Evolutionary conservation across 1,139 yeast genomes (phyloP).

Genomic region (Taiozyma sp.): DNA sequence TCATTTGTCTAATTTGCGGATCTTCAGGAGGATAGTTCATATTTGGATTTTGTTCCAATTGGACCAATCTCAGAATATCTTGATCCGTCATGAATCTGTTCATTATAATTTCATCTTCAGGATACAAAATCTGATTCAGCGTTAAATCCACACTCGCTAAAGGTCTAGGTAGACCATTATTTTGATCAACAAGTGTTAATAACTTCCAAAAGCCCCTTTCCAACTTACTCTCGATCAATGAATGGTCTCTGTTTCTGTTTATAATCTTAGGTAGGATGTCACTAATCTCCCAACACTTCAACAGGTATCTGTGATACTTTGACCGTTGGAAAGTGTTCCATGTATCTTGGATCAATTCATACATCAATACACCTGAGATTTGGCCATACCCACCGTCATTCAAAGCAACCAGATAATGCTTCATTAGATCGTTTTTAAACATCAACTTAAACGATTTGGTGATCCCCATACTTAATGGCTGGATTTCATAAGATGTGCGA

Average conservation of each 20-base stretch:
- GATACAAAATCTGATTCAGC: conserved; percentile 26
- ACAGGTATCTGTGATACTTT: neutral
- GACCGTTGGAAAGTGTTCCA: conserved; percentile 1
- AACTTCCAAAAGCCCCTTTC: conserved; percentile 1
- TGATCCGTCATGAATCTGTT: conserved; percentile 26
- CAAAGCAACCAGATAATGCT: conserved; percentile 8
- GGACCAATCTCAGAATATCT: conserved; percentile 27
- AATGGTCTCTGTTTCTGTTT: neutral
- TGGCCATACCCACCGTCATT: neutral
- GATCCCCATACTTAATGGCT: conserved; percentile 28
- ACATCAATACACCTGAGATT: conserved; percentile 2
- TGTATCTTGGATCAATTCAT: conserved; percentile 3
- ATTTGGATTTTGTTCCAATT: conserved; percentile 6
- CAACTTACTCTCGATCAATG: neutral
- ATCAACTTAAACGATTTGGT: conserved; percentile 25
- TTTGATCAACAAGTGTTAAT: conserved; percentile 3
- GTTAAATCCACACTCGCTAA: conserved; percentile 1
- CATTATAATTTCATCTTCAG: conserved; percentile 27
- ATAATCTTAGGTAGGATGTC: neutral
- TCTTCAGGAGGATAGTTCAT: neutral
- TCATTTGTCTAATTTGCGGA: neutral
- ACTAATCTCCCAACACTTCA: conserved; percentile 9
- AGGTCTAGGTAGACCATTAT: conserved; percentile 1
- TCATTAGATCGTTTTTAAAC: conserved; percentile 22
- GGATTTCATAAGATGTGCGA: conserved; percentile 12